Evolutionary conservation across 306 rosid species (phyloP), one percentile per base, ranked within the genome.

Genomic region (Cicer chorassanicum): DNA sequence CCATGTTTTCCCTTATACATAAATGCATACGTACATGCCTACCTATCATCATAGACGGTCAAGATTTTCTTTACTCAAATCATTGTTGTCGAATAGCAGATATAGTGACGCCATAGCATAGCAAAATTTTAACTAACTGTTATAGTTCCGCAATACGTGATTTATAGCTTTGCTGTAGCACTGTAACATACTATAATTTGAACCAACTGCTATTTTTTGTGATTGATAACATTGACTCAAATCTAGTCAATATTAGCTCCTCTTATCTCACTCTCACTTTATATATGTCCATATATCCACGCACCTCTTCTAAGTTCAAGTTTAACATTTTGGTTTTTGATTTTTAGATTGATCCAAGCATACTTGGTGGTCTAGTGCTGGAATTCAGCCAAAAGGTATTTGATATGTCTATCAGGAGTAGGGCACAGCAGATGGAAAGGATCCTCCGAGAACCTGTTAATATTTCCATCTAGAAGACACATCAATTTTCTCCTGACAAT

Each of bases 371-470:
- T 41, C 66, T 92, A n/a, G 89, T 92, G 77, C 86, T 95, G 29
- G 96, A 92, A 61, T 95, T 92, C 61, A 82, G 65, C 69, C 85
- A 71, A 83, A 95, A 95, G 86, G 93, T 92, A 59, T 89, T 92
- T 34, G 99, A 95, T 84, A 89, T 92, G 96, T 95, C 98, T 45
- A 89, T 92, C 14, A 92, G 67, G 91, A 87, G 90, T 8, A 75
- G 99, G 85, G 97, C 97, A 46, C 89, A 60, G 15, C 96, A 95
- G 82, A 90, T 92, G 97, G 99, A 92, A 85, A 90, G 99, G 92
- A 80, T 85, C 82, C 90, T 94, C 84, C 86, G 91, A 61, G 92
- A 92, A 24, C 99, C 97, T 5, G 8, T 78, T 7, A 49, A 80
- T 48, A 41, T 89, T 51, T 70, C 83, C 77, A 83, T 87, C 78